A percentile compares a stretch with the other conserved stretches of the same genome.
These are phyloP conservation scores for Polygonum aviculare DNA, from an alignment of 148 eudicot genomes.

Conservation along the genomic window DNA sequence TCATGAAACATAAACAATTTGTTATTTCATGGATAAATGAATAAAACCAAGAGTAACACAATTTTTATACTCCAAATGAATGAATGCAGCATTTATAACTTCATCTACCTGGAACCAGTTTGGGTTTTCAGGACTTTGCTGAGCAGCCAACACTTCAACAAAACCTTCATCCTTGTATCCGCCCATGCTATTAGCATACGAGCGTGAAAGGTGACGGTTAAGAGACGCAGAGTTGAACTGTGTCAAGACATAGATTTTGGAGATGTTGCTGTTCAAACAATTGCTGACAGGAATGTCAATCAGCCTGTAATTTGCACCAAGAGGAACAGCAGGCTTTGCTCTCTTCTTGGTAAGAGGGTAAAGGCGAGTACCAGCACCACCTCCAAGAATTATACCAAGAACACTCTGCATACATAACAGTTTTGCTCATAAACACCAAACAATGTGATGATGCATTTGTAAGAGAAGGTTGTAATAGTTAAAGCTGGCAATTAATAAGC, in stretches of 20 bases:
- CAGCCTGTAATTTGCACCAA: constrained; percentile 86
- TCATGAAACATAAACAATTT: constrained; percentile 5
- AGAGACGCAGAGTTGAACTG: constrained; percentile 97
- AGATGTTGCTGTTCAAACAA: constrained; percentile 84
- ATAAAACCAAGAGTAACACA: too few species aligned
- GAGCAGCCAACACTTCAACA: constrained; percentile 96
- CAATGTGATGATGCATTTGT: background rate
- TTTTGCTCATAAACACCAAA: background rate
- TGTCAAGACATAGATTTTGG: constrained; percentile 83
- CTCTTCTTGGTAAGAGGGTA: constrained; percentile 91
- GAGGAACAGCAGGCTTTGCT: constrained; percentile 93
- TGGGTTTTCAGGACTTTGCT: constrained; percentile 96
- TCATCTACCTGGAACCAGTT: constrained; percentile 86
- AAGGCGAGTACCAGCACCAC: constrained; percentile 97
- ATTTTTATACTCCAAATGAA: background rate
- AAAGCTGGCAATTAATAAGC: background rate
- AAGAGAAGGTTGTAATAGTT: background rate
- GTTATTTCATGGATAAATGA: too few species aligned
- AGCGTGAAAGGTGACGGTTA: constrained; percentile 82
- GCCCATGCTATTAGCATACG: constrained; percentile 87
- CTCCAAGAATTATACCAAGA: constrained; percentile 93
- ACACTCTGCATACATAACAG: constrained; percentile 50
- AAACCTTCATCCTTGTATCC: constrained; percentile 95
- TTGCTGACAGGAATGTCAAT: constrained; percentile 96
- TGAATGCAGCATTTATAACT: background rate